phyloP scores from a whole-genome alignment of 129 eudicot species.

The Flaveria ramosissima region DNA sequence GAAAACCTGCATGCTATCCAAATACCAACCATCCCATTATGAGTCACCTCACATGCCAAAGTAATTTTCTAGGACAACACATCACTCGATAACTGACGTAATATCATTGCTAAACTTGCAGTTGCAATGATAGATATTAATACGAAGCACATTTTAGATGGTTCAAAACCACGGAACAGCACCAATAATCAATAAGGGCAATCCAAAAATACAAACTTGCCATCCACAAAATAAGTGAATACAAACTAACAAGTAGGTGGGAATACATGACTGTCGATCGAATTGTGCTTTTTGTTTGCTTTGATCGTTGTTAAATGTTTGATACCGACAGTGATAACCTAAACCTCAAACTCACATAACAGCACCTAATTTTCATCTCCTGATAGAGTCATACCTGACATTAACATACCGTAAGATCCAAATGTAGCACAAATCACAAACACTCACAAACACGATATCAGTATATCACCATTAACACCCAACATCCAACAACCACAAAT shows the following conservation, averaged over 20 bases:
- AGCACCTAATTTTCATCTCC: background rate
- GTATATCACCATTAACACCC: too few relatives aligned
- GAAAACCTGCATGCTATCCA: background rate
- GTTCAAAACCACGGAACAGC: background rate
- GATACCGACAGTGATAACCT: too few relatives aligned
- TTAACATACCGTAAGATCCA: too few relatives aligned
- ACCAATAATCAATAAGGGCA: background rate
- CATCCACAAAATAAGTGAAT: background rate
- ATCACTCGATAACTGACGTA: background rate
- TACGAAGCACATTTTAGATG: background rate
- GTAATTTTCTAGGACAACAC: background rate
- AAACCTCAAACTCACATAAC: background rate
- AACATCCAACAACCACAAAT: too few relatives aligned
- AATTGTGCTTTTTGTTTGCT: too few relatives aligned
- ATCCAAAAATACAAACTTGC: background rate
- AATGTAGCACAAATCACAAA: too few relatives aligned
- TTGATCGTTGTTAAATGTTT: too few relatives aligned
- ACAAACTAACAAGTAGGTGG: background rate
- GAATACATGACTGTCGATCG: too few relatives aligned
- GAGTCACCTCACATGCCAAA: background rate
- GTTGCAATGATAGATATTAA: background rate
- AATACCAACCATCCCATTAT: too few relatives aligned
- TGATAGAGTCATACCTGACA: background rate
- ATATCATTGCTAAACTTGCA: background rate
- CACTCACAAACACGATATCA: too few relatives aligned